These are phyloP conservation scores for Rhynchosporium agropyri DNA, from an alignment of 2,329 filamentous ascomycete species.

Conservation along the genomic window DNA sequence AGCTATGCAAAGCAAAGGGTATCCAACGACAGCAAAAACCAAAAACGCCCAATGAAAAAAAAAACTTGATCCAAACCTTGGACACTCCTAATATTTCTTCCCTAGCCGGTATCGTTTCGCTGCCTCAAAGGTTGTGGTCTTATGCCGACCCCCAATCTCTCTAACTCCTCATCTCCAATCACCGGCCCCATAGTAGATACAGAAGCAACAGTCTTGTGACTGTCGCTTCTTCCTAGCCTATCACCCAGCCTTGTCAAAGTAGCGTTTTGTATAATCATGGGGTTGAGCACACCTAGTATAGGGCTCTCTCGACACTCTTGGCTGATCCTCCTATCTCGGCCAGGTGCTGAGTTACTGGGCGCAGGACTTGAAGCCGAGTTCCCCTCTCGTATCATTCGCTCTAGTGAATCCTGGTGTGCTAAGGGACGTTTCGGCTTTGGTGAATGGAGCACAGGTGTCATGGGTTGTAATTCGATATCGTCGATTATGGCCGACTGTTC, in stretches of 20 bases:
- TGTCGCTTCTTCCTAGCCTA: slow-evolving; percentile 27
- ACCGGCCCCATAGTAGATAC: slow-evolving; percentile 29
- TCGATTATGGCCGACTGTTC: slow-evolving; percentile 14
- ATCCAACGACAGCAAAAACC: slow-evolving; percentile 8
- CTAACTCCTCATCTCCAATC: slow-evolving; percentile 34
- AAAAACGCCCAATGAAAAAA: slow-evolving; percentile 1
- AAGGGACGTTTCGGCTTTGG: slow-evolving; percentile 27
- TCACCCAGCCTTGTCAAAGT: slow-evolving; percentile 8
- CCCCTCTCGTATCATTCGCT: slow-evolving; percentile 21
- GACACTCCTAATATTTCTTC: background rate
- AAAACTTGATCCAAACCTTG: background rate
- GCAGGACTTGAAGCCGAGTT: slow-evolving; percentile 21
- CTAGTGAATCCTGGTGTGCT: slow-evolving; percentile 28
- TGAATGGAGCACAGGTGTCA: slow-evolving; percentile 20
- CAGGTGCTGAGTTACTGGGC: slow-evolving; percentile 14
- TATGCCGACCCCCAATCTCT: slow-evolving; percentile 33
- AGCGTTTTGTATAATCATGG: slow-evolving; percentile 7
- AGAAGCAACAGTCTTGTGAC: slow-evolving; percentile 31
- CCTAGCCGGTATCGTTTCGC: background rate
- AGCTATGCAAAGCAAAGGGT: slow-evolving; percentile 13
- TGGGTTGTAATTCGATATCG: slow-evolving; percentile 18
- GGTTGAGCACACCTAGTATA: slow-evolving; percentile 19
- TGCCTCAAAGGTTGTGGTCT: slow-evolving; percentile 12
- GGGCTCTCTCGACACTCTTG: slow-evolving; percentile 27
- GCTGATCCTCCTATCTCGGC: slow-evolving; percentile 15